These are phyloP conservation scores for Pseudozyma thailandica DNA, from an alignment of 1,284 basidiomycete genomes.

Conservation along the genomic window DNA sequence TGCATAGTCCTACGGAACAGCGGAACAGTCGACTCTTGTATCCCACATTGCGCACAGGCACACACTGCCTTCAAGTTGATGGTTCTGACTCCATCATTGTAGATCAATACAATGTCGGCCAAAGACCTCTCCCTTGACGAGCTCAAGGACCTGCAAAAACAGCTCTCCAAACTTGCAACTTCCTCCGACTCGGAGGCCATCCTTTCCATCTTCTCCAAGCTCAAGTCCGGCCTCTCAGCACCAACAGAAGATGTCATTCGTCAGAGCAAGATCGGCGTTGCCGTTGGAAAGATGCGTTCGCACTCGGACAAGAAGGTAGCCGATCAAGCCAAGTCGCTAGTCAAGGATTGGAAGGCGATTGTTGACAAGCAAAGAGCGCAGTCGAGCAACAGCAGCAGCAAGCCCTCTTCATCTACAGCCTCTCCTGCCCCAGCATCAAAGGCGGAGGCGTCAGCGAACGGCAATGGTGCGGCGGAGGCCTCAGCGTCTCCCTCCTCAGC, in stretches of 20 bases:
- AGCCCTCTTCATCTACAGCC: constrained; percentile 30
- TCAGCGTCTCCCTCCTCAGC: constrained; percentile 27
- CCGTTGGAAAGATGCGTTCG: constrained; percentile 87
- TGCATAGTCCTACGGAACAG: too few relatives aligned
- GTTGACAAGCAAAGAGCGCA: constrained; percentile 70
- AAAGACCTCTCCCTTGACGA: constrained; percentile 45
- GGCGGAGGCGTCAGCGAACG: constrained; percentile 11
- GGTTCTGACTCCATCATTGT: not conserved
- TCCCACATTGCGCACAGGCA: too few relatives aligned
- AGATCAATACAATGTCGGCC: constrained; percentile 6
- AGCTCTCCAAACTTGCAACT: constrained; percentile 50
- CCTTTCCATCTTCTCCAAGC: constrained; percentile 75
- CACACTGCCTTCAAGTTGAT: too few relatives aligned
- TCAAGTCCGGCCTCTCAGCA: constrained; percentile 79
- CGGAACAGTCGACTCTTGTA: too few relatives aligned
- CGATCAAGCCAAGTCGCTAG: constrained; percentile 89
- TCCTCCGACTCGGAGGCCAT: constrained; percentile 74
- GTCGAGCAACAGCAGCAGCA: constrained; percentile 29
- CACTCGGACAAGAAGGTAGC: constrained; percentile 79
- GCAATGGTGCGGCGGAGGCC: constrained; percentile 17
- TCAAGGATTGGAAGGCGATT: constrained; percentile 71
- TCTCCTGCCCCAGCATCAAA: constrained; percentile 40
- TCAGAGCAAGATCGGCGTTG: constrained; percentile 78
- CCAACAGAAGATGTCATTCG: constrained; percentile 88
- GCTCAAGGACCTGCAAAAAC: constrained; percentile 55